These are phyloP conservation scores for Eucalyptus cloeziana DNA, from an alignment of 345 rosid species.

Conservation along the genomic window DNA sequence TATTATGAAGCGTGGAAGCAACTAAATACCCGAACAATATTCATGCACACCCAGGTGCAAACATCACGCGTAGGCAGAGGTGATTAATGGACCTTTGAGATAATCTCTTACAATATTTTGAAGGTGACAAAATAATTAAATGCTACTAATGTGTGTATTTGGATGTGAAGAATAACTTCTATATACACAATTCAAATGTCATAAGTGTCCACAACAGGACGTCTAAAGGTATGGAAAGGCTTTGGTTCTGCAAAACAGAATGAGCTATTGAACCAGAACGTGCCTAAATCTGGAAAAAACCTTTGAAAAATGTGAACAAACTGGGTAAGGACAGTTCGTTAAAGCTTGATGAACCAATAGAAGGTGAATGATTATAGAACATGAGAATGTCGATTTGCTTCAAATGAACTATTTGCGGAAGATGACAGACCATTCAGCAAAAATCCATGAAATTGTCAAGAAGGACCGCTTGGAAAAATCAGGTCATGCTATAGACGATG, in stretches of 20 bases:
- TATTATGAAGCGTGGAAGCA: not conserved
- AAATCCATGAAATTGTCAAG: not conserved
- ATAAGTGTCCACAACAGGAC: not conserved
- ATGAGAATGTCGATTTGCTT: not conserved
- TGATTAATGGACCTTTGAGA: not conserved
- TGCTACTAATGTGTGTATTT: not conserved
- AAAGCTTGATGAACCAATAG: not conserved
- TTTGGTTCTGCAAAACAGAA: not conserved
- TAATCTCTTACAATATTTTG: not conserved
- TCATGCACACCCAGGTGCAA: not conserved
- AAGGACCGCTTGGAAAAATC: not conserved
- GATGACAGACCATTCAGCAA: not conserved
- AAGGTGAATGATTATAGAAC: not conserved
- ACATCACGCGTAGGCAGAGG: not conserved
- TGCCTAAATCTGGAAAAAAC: not conserved
- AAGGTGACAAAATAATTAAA: not conserved
- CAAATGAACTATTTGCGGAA: not conserved
- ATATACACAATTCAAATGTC: not conserved
- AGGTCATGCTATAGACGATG: not conserved
- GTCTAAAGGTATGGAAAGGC: not conserved
- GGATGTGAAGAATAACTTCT: not conserved
- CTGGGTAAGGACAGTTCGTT: not conserved
- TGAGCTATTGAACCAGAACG: not conserved
- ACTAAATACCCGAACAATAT: not conserved
- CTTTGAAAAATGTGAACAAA: not conserved